phyloP scores from a whole-genome alignment of 2,329 filamentous ascomycete genomes.

The Curvularia sp. region DNA sequence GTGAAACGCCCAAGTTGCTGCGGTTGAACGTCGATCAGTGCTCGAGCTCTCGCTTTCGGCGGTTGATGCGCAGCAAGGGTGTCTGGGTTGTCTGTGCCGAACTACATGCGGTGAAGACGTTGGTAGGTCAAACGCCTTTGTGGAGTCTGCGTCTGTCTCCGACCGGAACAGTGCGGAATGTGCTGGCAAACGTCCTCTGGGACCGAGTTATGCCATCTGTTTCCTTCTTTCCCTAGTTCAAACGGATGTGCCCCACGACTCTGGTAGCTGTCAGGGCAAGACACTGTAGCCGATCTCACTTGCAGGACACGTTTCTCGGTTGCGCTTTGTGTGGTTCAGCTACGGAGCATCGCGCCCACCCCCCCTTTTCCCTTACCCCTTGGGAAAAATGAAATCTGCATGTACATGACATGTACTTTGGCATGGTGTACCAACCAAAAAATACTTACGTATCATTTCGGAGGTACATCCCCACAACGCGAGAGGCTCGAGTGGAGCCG shows the following conservation, averaged over 20 bases:
- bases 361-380: not conserved
- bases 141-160: not conserved
- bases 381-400: not conserved
- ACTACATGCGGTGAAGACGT: conserved; percentile 11
- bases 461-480: not conserved
- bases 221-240: not conserved
- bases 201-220: conserved; percentile 5
- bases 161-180: conserved; percentile 6
- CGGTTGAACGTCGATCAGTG: conserved; percentile 10
- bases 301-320: not conserved
- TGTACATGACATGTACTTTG: not conserved
- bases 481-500: not conserved
- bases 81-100: conserved; percentile 3
- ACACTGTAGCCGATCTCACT: not conserved
- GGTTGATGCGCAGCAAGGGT: conserved; percentile 9
- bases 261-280: conserved; percentile 1
- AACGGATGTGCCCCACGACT: conserved; percentile 1
- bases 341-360: not conserved
- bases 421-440: not conserved
- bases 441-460: not conserved
- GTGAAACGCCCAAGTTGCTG: conserved; percentile 12
- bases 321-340: not conserved
- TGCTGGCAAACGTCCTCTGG: conserved; percentile 4
- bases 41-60: conserved; percentile 1
- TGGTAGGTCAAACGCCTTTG: conserved; percentile 11